Conservation (phyloP, 2,329 filamentous ascomycete species). For the Hysterium pulicare region DNA sequence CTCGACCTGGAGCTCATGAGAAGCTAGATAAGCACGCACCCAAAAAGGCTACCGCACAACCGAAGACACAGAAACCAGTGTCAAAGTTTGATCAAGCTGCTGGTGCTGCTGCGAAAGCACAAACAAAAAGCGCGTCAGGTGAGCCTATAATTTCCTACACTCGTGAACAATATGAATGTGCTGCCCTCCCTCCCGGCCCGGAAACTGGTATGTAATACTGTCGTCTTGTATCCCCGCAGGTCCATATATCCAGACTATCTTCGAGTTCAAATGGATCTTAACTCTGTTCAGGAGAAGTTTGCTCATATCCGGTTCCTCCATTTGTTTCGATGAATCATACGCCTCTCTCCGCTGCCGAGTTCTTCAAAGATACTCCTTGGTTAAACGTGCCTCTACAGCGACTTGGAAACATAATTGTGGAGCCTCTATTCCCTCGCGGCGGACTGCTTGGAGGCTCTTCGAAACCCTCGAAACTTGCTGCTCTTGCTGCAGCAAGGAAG, state of each 20-base stretch:
- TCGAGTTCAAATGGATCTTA: slow-evolving; percentile 4
- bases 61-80: slow-evolving; percentile 40
- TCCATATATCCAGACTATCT: background rate
- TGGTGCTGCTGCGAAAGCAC: slow-evolving; percentile 36
- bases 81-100: slow-evolving; percentile 47
- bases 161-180: background rate
- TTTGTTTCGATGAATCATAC: slow-evolving; percentile 4
- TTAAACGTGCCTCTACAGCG: slow-evolving; percentile 66
- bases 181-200: slow-evolving; percentile 1
- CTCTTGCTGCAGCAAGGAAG: slow-evolving; percentile 79
- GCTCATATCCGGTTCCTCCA: slow-evolving; percentile 9
- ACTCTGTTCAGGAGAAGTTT: slow-evolving; percentile 11
- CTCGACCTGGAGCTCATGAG: background rate
- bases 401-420: slow-evolving; percentile 60
- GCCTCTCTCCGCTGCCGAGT: slow-evolving; percentile 50
- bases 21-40: slow-evolving; percentile 24
- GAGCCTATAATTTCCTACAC: slow-evolving; percentile 31
- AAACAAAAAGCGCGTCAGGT: slow-evolving; percentile 44
- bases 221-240: background rate
- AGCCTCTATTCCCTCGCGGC: slow-evolving; percentile 56
- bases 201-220: slow-evolving; percentile 3
- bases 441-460: slow-evolving; percentile 75
- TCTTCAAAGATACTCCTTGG: slow-evolving; percentile 88
- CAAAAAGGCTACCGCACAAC: slow-evolving; percentile 18
- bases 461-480: slow-evolving; percentile 87